A percentile compares a stretch with the other conserved stretches of the same genome.
Conservation (phyloP, 371 early-diverging fungal genomes). For the Thermomucor indicae-seudaticae region DNA sequence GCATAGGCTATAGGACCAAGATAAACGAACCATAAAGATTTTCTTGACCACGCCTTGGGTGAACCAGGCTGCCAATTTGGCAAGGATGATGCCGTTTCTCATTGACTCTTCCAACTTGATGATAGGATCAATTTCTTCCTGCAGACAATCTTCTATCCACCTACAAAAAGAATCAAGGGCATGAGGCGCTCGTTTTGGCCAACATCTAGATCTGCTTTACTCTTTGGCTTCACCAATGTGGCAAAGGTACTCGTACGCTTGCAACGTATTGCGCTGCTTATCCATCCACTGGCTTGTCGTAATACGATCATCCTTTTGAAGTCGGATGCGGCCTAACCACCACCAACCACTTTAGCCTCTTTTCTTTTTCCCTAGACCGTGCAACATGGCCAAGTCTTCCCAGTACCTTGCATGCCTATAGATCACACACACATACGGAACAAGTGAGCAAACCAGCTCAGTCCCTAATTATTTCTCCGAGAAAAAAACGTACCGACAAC, state of each 20-base stretch:
- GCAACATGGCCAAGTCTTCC: not conserved
- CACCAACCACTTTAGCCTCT: not conserved
- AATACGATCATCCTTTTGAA: slow-evolving; percentile 48
- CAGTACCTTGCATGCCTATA: slow-evolving; percentile 20
- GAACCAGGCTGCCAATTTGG: slow-evolving; percentile 87
- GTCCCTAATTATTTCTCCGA: not conserved
- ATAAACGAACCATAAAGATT: slow-evolving; percentile 74
- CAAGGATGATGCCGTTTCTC: slow-evolving; percentile 92
- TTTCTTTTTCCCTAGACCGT: not conserved
- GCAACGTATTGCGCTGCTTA: slow-evolving; percentile 83
- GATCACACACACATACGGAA: not conserved
- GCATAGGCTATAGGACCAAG: not conserved
- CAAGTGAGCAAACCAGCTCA: not conserved
- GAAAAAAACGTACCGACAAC: slow-evolving; percentile 38
- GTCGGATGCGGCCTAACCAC: slow-evolving; percentile 54
- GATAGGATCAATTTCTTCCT: slow-evolving; percentile 77
- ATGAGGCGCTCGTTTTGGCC: not conserved
- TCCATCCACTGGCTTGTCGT: slow-evolving; percentile 90
- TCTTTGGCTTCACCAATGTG: slow-evolving; percentile 99
- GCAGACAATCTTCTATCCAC: slow-evolving; percentile 94
- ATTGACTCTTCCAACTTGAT: slow-evolving; percentile 86
- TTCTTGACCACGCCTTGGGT: slow-evolving; percentile 78
- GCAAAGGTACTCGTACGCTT: slow-evolving; percentile 98
- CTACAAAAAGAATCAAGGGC: slow-evolving; percentile 32
- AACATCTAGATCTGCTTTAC: slow-evolving; percentile 48